Evolutionary conservation across 75 land plant species (phyloP).

Genomic region (Larix kaempferi): DNA sequence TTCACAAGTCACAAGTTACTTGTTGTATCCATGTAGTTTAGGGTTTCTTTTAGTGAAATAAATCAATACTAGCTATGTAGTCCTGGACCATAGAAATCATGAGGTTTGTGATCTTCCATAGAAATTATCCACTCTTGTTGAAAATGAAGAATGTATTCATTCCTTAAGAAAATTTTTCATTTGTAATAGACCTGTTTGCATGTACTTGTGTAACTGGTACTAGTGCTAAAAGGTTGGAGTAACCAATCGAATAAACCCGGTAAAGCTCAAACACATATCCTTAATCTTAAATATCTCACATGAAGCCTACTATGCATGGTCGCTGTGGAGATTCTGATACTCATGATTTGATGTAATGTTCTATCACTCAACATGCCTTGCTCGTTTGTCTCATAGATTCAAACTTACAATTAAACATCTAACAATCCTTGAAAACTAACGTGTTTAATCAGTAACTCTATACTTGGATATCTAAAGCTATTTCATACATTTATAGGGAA

Average conservation of each 20-base stretch:
- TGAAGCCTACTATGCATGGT: background rate
- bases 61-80: background rate
- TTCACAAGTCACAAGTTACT: background rate
- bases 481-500: no score
- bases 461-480: no score
- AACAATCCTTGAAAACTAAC: no score
- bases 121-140: background rate
- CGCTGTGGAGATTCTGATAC: background rate
- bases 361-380: background rate
- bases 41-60: background rate
- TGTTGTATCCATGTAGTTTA: background rate
- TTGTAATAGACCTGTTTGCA: no score
- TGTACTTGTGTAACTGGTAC: background rate
- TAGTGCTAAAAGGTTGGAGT: background rate
- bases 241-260: background rate
- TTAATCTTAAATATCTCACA: background rate
- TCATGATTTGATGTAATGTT: background rate
- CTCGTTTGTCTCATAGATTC: background rate
- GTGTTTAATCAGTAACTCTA: no score
- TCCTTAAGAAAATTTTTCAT: no score
- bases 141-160: no score
- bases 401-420: no score
- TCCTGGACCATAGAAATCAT: background rate
- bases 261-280: background rate
- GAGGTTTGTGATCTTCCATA: background rate